phyloP scores from a whole-genome alignment of 2,329 filamentous ascomycete species.

The Colletotrichum tabaci region DNA sequence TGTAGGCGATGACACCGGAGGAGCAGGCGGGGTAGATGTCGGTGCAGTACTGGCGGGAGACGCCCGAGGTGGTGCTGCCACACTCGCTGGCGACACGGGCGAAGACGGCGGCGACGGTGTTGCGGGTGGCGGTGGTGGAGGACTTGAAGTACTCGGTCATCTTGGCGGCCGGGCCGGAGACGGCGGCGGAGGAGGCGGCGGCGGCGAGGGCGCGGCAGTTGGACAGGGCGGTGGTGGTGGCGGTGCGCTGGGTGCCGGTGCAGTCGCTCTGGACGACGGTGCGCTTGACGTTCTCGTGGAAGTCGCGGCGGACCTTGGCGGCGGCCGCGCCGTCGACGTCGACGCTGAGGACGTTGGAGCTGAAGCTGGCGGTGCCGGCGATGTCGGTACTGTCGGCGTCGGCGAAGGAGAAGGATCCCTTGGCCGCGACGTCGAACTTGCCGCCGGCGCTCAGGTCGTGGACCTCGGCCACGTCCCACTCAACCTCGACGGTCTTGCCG shows the following conservation, averaged over 20 bases:
- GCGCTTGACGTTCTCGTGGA: constrained; percentile 61
- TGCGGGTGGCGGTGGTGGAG: constrained; percentile 59
- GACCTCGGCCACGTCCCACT: constrained; percentile 69
- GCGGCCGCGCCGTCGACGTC: constrained; percentile 71
- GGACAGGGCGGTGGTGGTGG: constrained; percentile 65
- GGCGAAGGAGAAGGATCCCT: constrained; percentile 71
- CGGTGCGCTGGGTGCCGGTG: constrained; percentile 60
- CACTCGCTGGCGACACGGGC: constrained; percentile 70
- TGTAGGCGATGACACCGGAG: constrained; percentile 43
- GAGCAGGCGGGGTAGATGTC: constrained; percentile 69
- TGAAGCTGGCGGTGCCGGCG: constrained; percentile 68
- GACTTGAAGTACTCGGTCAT: constrained; percentile 77
- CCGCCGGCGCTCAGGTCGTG: constrained; percentile 68
- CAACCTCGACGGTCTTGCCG: constrained; percentile 65
- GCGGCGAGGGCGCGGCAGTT: constrained; percentile 69
- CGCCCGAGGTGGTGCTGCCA: constrained; percentile 61
- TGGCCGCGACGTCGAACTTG: constrained; percentile 68
- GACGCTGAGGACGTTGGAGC: constrained; percentile 71
- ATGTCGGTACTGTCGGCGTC: constrained; percentile 66
- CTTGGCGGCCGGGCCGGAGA: constrained; percentile 63
- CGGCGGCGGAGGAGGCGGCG: constrained; percentile 65
- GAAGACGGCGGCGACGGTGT: constrained; percentile 66
- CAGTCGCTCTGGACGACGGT: constrained; percentile 68
- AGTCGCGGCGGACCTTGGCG: constrained; percentile 62
- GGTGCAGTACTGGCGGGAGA: constrained; percentile 70